Percentiles rank a stretch among this genome's conserved stretches.
phyloP scores from a whole-genome alignment of 345 rosid species.

The Ceriops decandra region DNA sequence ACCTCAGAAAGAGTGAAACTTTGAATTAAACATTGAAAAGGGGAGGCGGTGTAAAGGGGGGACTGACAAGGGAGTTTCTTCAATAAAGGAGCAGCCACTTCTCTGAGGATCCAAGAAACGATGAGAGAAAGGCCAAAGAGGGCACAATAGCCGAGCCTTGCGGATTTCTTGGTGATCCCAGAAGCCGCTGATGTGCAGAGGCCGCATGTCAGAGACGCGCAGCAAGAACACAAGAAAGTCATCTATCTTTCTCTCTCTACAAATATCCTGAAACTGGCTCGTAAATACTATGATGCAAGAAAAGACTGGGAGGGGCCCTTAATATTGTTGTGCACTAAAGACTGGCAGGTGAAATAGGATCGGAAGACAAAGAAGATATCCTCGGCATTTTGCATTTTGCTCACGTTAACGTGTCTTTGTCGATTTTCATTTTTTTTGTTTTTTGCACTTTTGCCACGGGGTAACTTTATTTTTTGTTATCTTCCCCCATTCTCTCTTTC shows the following conservation, averaged over 20 bases:
- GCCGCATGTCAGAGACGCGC: constrained; percentile 80
- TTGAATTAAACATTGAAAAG: not conserved
- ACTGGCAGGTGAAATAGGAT: no score
- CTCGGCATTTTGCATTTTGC: no score
- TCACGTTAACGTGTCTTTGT: no score
- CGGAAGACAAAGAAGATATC: no score
- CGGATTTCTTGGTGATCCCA: constrained; percentile 73
- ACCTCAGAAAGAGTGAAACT: constrained; percentile 11
- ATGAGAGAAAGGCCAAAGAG: constrained; percentile 83
- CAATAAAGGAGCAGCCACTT: constrained; percentile 72
- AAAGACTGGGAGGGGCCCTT: no score
- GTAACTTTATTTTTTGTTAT: no score
- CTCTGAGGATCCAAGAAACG: constrained; percentile 88
- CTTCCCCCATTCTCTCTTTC: no score
- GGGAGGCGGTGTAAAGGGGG: not conserved
- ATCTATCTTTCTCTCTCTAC: constrained; percentile 22
- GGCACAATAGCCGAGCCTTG: constrained; percentile 88
- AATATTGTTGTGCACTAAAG: no score
- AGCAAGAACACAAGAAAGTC: constrained; percentile 85
- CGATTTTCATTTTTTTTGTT: no score
- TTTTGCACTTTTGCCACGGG: no score
- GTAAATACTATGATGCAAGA: no score
- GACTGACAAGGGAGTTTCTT: constrained; percentile 68
- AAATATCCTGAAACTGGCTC: not conserved
- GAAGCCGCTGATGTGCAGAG: constrained; percentile 87